These are phyloP conservation scores for Rhododendron henanense DNA, from an alignment of 148 eudicot genomes.

Conservation along the genomic window DNA sequence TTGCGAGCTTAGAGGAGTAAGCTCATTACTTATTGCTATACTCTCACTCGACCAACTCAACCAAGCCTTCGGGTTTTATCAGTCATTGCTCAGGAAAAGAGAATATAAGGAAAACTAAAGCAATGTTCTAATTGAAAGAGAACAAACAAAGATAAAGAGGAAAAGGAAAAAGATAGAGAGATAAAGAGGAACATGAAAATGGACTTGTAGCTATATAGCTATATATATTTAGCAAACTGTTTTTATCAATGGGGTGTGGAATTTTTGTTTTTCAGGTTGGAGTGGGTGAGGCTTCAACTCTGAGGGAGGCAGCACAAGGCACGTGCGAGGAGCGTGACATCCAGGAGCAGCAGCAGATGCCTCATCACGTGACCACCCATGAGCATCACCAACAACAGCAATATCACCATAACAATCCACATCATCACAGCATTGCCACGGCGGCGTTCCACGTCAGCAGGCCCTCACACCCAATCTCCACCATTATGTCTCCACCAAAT, in stretches of 20 bases:
- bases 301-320: constrained; percentile 35
- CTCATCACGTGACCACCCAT: constrained; percentile 31
- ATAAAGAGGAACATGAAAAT: constrained; percentile 1
- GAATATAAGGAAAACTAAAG: constrained; percentile 6
- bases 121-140: constrained; percentile 13
- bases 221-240: background rate
- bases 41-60: background rate
- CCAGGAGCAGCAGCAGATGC: constrained; percentile 22
- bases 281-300: constrained; percentile 51
- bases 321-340: constrained; percentile 47
- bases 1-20: background rate
- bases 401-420: background rate
- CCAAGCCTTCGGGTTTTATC: background rate
- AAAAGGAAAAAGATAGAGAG: constrained; percentile 10
- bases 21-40: background rate
- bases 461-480: constrained; percentile 64
- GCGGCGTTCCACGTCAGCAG: constrained; percentile 57
- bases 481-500: constrained; percentile 61
- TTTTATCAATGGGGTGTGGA: background rate
- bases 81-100: constrained; percentile 19
- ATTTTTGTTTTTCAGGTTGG: constrained; percentile 40
- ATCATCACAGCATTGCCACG: constrained; percentile 30
- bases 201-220: background rate
- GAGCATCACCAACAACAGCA: constrained; percentile 21
- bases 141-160: constrained; percentile 16